Base-by-base conservation (phyloP, 352 stramenopile species). In the Pythium sukuiense region DNA sequence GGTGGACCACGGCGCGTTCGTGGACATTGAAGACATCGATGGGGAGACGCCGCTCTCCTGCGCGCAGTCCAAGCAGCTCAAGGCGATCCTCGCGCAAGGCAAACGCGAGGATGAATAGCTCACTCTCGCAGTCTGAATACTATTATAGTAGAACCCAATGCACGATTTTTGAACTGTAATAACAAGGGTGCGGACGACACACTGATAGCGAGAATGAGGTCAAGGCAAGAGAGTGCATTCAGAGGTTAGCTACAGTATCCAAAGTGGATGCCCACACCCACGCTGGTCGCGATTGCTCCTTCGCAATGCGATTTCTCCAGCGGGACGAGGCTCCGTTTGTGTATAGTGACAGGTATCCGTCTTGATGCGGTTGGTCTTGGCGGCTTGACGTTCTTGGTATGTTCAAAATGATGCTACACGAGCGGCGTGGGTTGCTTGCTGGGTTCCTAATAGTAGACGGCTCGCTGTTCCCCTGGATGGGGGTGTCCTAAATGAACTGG, bases 1-100 rank as follows among this genome's bases (percentile, higher is more conserved):
- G 57, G 78, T 93, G 70, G 67, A 69, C 3, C 72, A 90, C 69
- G 85, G 83, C n/a, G 85, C 85, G 6, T 67, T 79, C 24, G 67
- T 77, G 16, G 75, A 89, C 54, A 70, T 91, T 6, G 72, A 82
- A 65, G 85, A 93, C 69, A 73, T 78, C 39, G 85, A 91, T 56
- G 85, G 85, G 32, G 83, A 90, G 53, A 90, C 85, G 24, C 81
- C 85, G 26, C 60, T 85, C 16, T 74, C 56, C 18, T 74, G 64
- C 30, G 83, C 81, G 24, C 74, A 73, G 13, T 81, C 69, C 6
- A 55, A 80, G 27, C 59, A 65, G 7, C 62, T 93, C 35, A 67
- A 76, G 16, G 64, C 67, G n/a, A 87, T 90, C 35, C 76, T 89
- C 71, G 61, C n/a, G 55, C 20, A 43, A 35, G 53, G 29, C 50